Evolutionary conservation across 192 early-diverging fungal species (phyloP).

Genomic region (Coemansia guatemalensis): DNA sequence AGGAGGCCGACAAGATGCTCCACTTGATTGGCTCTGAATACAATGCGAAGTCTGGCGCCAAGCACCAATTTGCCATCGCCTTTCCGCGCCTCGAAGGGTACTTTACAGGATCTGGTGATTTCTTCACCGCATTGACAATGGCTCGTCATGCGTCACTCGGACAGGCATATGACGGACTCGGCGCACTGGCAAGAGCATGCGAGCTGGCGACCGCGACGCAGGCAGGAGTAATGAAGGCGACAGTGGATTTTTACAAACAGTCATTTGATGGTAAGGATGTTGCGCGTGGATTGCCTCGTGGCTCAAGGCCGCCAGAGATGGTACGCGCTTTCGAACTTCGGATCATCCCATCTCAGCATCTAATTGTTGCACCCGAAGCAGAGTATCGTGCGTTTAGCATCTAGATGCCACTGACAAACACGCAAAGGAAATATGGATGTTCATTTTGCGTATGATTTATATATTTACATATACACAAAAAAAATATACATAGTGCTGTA

Average conservation of each 20-base stretch:
- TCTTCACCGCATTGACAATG: slow-evolving; percentile 75
- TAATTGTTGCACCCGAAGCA: slow-evolving; percentile 25
- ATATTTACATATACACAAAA: too few species aligned
- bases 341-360: slow-evolving; percentile 63
- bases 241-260: slow-evolving; percentile 27
- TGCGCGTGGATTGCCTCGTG: slow-evolving; percentile 23
- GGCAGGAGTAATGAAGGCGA: slow-evolving; percentile 68
- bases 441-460: too few species aligned
- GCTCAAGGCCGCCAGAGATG: slow-evolving; percentile 27
- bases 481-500: too few species aligned
- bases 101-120: slow-evolving; percentile 93
- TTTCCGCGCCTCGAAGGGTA: slow-evolving; percentile 74
- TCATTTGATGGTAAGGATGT: slow-evolving; percentile 34
- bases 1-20: slow-evolving; percentile 31
- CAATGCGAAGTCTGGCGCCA: slow-evolving; percentile 5
- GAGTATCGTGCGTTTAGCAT: slow-evolving; percentile 10
- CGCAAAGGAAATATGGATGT: too few species aligned
- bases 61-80: slow-evolving; percentile 62
- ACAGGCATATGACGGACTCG: slow-evolving; percentile 1
- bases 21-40: slow-evolving; percentile 55
- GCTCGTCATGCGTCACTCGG: slow-evolving; percentile 59
- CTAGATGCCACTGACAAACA: not conserved
- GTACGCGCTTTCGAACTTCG: slow-evolving; percentile 68
- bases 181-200: slow-evolving; percentile 57
- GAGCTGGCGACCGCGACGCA: slow-evolving; percentile 68